phyloP scores from a whole-genome alignment of 176 grass and related monocot genomes.

The Oryza punctata region DNA sequence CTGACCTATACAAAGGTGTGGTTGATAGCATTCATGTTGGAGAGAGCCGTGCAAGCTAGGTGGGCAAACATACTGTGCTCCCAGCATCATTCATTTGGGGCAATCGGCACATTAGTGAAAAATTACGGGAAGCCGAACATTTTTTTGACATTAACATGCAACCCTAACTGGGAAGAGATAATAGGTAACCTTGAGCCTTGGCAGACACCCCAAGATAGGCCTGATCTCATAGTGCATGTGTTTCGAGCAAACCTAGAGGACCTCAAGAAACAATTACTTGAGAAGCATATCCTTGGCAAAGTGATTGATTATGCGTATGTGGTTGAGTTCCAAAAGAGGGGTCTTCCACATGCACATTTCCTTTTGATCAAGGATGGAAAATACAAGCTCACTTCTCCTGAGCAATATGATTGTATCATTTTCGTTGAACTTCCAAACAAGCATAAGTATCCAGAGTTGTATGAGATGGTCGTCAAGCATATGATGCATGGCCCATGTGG shows the following conservation, averaged over 20 bases:
- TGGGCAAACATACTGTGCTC: too few relatives aligned
- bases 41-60: too few relatives aligned
- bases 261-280: neutral
- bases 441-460: too few relatives aligned
- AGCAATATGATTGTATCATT: neutral
- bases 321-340: slow-evolving; percentile 3
- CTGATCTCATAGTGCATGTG: neutral
- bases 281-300: neutral
- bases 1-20: too few relatives aligned
- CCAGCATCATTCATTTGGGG: too few relatives aligned
- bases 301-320: neutral
- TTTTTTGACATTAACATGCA: too few relatives aligned
- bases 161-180: neutral
- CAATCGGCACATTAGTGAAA: too few relatives aligned
- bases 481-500: too few relatives aligned
- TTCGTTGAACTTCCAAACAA: neutral
- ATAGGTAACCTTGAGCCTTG: neutral
- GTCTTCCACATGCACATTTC: slow-evolving; percentile 1
- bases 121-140: too few relatives aligned
- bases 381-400: neutral
- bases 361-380: neutral
- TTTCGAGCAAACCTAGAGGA: neutral
- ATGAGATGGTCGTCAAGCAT: too few relatives aligned
- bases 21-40: too few relatives aligned
- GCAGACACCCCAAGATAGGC: too few relatives aligned